A percentile compares a stretch with the other conserved stretches of the same genome.
phyloP scores from a whole-genome alignment of 805 yeast species.

The Metschnikowia similis region DNA sequence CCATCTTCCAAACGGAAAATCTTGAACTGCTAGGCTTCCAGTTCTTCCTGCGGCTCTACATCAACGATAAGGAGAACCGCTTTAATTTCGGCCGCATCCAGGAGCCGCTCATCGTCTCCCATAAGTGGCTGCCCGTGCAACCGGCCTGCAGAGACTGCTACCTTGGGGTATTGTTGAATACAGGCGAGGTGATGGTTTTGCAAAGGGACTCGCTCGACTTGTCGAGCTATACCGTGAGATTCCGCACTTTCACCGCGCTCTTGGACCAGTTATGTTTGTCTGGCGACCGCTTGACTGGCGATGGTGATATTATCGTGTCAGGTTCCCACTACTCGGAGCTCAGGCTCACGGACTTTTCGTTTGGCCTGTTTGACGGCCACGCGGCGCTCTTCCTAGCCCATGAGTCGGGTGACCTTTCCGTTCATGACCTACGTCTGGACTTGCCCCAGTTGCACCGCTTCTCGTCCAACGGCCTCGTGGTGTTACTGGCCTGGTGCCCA shows the following conservation, averaged over 20 bases:
- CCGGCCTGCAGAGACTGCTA: constrained; percentile 23
- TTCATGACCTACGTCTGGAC: constrained; percentile 12
- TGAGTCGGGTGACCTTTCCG: constrained; percentile 14
- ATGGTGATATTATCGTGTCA: constrained; percentile 19
- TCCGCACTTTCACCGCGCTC: constrained; percentile 26
- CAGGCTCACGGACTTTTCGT: constrained; percentile 26
- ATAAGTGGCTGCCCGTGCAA: constrained; percentile 30
- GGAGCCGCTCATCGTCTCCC: constrained; percentile 32
- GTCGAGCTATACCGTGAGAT: constrained; percentile 22
- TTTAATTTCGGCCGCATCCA: constrained; percentile 28
- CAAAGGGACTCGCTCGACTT: constrained; percentile 22
- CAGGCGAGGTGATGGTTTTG: constrained; percentile 35
- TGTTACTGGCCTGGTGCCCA: constrained; percentile 16
- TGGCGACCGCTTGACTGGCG: constrained; percentile 14
- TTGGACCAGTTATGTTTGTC: constrained; percentile 20
- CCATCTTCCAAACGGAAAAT: constrained; percentile 26
- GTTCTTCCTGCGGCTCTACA: constrained; percentile 22
- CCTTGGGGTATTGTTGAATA: constrained; percentile 33
- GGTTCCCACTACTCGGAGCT: constrained; percentile 20
- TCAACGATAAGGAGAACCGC: constrained; percentile 24
- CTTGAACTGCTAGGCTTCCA: constrained; percentile 27
- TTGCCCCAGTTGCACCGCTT: constrained; percentile 8
- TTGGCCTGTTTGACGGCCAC: constrained; percentile 14
- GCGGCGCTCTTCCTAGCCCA: constrained; percentile 14
- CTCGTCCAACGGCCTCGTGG: constrained; percentile 6